A percentile compares a stretch with the other conserved stretches of the same genome.
Evolutionary conservation across 768 basidiomycete genomes (phyloP).

Genomic region (Naematelia encephala): DNA sequence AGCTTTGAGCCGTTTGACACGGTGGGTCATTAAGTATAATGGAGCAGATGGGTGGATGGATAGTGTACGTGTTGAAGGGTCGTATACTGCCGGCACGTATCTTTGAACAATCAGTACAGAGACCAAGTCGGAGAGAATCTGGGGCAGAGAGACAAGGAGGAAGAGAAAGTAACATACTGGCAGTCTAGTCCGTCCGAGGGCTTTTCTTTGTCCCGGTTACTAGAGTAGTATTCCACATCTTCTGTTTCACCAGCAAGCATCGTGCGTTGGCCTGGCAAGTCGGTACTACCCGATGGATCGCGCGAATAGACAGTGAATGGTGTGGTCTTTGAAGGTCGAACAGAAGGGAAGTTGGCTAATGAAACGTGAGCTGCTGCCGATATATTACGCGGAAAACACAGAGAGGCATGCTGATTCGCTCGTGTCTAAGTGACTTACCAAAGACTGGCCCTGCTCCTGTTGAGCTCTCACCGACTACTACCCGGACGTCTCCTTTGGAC

Average conservation of each 20-base stretch:
- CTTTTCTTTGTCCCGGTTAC: constrained; percentile 55
- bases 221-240: constrained; percentile 74
- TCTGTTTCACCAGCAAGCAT: constrained; percentile 80
- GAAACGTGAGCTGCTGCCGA: constrained; percentile 3
- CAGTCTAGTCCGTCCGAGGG: constrained; percentile 57
- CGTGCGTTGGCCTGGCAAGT: constrained; percentile 41
- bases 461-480: constrained; percentile 25
- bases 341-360: constrained; percentile 48
- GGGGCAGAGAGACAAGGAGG: too few species aligned
- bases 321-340: constrained; percentile 40
- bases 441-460: constrained; percentile 39
- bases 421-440: constrained; percentile 20
- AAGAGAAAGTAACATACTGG: constrained; percentile 57
- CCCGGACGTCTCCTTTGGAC: constrained; percentile 13
- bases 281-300: constrained; percentile 16
- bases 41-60: constrained; percentile 62
- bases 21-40: constrained; percentile 63
- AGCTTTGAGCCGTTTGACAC: constrained; percentile 68
- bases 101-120: constrained; percentile 43
- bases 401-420: not conserved
- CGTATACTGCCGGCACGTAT: constrained; percentile 79
- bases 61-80: constrained; percentile 69
- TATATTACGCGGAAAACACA: not conserved
- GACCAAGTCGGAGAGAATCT: constrained; percentile 1
- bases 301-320: constrained; percentile 44